A percentile compares a stretch with the other conserved stretches of the same genome.
phyloP scores from a whole-genome alignment of 108 stramenopile genomes.

The Nannochloropsis salina region DNA sequence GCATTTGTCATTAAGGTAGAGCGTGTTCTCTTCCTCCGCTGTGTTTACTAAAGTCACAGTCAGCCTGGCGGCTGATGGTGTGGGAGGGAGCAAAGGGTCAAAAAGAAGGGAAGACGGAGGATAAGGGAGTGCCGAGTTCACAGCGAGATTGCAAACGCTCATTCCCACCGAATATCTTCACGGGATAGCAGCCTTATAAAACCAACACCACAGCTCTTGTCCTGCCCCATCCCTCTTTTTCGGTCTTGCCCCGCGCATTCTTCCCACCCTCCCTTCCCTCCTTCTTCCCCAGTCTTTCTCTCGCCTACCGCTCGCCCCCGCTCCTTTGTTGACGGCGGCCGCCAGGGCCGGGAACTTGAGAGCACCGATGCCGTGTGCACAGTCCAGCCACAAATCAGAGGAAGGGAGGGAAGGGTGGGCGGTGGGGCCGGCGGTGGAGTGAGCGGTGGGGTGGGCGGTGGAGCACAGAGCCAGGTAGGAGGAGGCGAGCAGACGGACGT shows the following conservation, averaged over 20 bases:
- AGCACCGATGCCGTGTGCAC: constrained; percentile 87
- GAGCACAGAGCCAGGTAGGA: constrained; percentile 62
- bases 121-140: background rate
- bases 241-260: background rate
- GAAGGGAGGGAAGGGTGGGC: background rate
- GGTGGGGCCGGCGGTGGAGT: background rate
- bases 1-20: constrained; percentile 74
- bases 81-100: background rate
- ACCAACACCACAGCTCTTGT: background rate
- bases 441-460: constrained; percentile 15
- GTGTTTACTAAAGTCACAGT: constrained; percentile 49
- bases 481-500: constrained; percentile 64
- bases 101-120: background rate
- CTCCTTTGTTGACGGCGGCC: constrained; percentile 83
- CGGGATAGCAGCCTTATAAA: no score
- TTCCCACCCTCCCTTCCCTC: background rate
- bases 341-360: constrained; percentile 52
- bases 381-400: constrained; percentile 63
- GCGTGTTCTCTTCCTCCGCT: constrained; percentile 57
- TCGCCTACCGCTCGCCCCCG: constrained; percentile 88
- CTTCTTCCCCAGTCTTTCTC: constrained; percentile 57
- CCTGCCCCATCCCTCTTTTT: background rate
- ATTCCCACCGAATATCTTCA: background rate
- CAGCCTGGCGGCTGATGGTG: background rate
- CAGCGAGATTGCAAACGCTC: background rate